Base-by-base conservation (phyloP, 305 asterid species). In the Rubia balearica region DNA sequence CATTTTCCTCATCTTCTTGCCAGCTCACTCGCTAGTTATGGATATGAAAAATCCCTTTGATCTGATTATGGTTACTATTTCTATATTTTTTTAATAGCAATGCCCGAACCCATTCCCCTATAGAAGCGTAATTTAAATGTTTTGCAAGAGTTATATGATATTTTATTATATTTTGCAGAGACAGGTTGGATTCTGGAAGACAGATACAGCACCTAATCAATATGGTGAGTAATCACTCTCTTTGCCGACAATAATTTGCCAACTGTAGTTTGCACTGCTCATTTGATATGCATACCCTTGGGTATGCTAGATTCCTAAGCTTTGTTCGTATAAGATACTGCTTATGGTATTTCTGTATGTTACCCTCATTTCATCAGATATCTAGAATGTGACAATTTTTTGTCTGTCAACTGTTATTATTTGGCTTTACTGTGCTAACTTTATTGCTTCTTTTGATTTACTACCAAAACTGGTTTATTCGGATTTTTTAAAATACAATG, bases 161-260 rank as follows among this genome's bases (percentile, higher is more conserved):
- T 71, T 64, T 21, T 65, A 45, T 61, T 24, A 41, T 48, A n/a
- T 38, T 66, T 70, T 60, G 62, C 78, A 75, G 82, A 75, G 85
- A 43, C 76, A 70, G 69, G 41, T 70, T 27, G 80, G 80, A 57
- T 70, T 69, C 53, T 78, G 82, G 80, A 78, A 77, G 74, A 36
- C 74, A 2, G 75, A 69, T 40, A 71, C 69, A 46, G 9, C 61
- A 55, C 69, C 69, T 56, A 73, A 75, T 57, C 41, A 36, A n/a
- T 48, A 51, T 72, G 85, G 85, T 81, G 72, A 75, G 82, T 81
- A n/a, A 22, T 21, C 30, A 42, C 60, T 17, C 7, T 17, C 59
- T 51, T 51, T 51, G 1, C 59, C 10, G 24, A 51, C 21, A 8
- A 11, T 74, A 48, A 57, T 60, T 61, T 1, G 19, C 69, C 22